phyloP scores from a whole-genome alignment of 2,329 filamentous ascomycete species.

The Metarhizium album region DNA sequence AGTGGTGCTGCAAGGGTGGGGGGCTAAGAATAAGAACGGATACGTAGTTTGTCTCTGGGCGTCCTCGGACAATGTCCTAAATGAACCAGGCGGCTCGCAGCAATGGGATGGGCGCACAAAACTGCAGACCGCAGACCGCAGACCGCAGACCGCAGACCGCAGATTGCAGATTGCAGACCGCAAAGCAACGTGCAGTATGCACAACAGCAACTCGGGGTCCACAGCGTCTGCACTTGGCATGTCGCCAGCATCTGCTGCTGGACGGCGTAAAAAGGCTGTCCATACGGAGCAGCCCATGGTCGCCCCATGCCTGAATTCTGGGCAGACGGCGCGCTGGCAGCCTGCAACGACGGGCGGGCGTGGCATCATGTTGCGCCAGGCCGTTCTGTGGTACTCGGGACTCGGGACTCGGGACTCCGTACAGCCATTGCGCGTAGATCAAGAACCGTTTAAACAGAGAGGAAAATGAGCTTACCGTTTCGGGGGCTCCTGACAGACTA shows the following conservation, averaged over 20 bases:
- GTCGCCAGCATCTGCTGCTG: background rate
- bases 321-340: background rate
- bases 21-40: background rate
- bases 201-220: constrained; percentile 1
- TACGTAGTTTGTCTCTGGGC: background rate
- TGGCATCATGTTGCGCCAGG: background rate
- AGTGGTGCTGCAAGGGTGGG: constrained; percentile 2
- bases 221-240: background rate
- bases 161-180: background rate
- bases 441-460: no score
- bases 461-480: background rate
- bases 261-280: no score
- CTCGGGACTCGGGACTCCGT: background rate
- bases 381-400: background rate
- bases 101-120: background rate
- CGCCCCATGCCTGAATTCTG: no score
- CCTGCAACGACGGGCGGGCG: background rate
- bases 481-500: background rate
- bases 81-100: constrained; percentile 1
- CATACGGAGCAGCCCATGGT: no score
- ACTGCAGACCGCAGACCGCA: background rate
- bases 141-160: no score
- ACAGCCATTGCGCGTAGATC: background rate
- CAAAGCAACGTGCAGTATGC: constrained; percentile 1
- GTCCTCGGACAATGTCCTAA: constrained; percentile 1